Conservation (phyloP, 345 rosid species). For the Citrus sp. region DNA sequence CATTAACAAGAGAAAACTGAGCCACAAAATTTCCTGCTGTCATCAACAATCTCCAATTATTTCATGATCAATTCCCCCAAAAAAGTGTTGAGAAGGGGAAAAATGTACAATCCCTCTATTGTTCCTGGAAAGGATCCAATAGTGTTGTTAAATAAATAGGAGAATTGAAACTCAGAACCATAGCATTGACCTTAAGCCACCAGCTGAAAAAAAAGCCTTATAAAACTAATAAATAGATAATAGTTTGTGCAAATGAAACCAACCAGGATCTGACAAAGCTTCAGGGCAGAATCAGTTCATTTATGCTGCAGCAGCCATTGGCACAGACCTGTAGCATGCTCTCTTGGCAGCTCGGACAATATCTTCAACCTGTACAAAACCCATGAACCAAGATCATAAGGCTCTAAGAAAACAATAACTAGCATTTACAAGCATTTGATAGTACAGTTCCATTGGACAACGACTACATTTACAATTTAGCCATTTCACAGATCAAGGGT, state of each 20-base stretch:
- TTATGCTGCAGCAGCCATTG: conserved; percentile 37
- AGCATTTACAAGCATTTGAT: not conserved
- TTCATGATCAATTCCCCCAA: conserved; percentile 18
- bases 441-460: not conserved
- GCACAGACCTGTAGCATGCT: conserved; percentile 53
- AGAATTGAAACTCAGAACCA: not conserved
- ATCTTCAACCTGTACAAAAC: conserved; percentile 44
- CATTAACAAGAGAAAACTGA: conserved; percentile 10
- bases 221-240: not conserved
- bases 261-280: conserved; percentile 9
- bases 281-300: not conserved
- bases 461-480: not conserved
- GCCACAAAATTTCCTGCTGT: conserved; percentile 12
- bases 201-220: not conserved
- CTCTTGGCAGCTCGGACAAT: conserved; percentile 64
- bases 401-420: not conserved
- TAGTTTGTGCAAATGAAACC: not conserved
- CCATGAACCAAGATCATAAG: not conserved
- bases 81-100: conserved; percentile 14
- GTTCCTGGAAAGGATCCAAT: conserved; percentile 13
- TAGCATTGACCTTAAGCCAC: not conserved
- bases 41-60: conserved; percentile 26
- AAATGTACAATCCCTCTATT: conserved; percentile 3
- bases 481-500: not conserved
- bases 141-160: not conserved